Percentiles rank a stretch among this genome's conserved stretches.
phyloP scores from a whole-genome alignment of 2,329 filamentous ascomycete species.

The Diplodia seriata region DNA sequence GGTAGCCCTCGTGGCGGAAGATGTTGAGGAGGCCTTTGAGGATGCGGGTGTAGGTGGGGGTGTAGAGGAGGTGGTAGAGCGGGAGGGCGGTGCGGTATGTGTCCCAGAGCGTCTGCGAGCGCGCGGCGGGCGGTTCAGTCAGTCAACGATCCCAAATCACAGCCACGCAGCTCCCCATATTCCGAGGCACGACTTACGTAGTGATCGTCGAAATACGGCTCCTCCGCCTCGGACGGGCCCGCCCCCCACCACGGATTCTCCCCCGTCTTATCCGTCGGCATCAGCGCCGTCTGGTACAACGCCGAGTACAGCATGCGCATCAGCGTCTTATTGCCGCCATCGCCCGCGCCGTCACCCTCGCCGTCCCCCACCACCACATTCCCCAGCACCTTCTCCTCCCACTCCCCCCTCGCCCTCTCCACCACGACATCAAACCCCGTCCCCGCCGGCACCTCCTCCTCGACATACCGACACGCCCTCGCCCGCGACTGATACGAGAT shows the following conservation, averaged over 20 bases:
- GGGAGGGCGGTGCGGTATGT: slow-evolving; percentile 34
- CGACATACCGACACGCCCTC: slow-evolving; percentile 70
- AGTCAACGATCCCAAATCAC: neutral
- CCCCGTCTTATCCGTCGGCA: slow-evolving; percentile 53
- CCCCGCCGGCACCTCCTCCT: slow-evolving; percentile 57
- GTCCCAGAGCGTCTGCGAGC: slow-evolving; percentile 29
- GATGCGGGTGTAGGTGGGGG: slow-evolving; percentile 32
- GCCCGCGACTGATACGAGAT: slow-evolving; percentile 70
- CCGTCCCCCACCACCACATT: slow-evolving; percentile 53
- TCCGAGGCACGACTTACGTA: slow-evolving; percentile 37
- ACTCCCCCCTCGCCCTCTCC: slow-evolving; percentile 51
- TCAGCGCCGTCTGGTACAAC: slow-evolving; percentile 47
- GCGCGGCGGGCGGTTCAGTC: neutral
- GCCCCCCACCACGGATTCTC: slow-evolving; percentile 55
- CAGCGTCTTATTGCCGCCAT: slow-evolving; percentile 27
- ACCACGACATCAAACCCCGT: slow-evolving; percentile 51
- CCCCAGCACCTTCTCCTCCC: slow-evolving; percentile 63
- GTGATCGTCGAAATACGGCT: slow-evolving; percentile 52
- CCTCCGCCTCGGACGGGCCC: slow-evolving; percentile 41
- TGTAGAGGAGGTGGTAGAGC: slow-evolving; percentile 35
- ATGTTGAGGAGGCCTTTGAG: slow-evolving; percentile 37
- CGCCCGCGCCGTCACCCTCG: neutral
- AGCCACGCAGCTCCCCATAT: no score
- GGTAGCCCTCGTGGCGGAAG: slow-evolving; percentile 42
- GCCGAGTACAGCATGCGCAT: slow-evolving; percentile 45